Base-by-base conservation (phyloP, 2,329 filamentous ascomycete species). In the Aspergillus calidoustus region DNA sequence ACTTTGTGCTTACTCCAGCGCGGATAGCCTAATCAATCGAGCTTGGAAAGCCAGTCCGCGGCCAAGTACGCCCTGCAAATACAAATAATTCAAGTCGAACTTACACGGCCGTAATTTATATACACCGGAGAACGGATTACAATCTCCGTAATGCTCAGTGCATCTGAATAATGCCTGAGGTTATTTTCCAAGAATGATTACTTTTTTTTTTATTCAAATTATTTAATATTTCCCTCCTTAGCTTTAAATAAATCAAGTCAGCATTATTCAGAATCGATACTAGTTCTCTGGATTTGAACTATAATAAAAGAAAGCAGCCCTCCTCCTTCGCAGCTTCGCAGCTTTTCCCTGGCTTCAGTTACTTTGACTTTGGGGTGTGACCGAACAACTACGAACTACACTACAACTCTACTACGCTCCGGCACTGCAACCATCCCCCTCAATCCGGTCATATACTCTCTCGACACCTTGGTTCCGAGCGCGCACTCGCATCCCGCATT, bases 361-460 rank as follows among this genome's bases (percentile, higher is more conserved):
- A 43, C 38, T 55, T 50, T 48, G 23, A 50, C 41, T 57, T 43
- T 53, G 30, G 30, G 54, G 43, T 57, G 48, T 57, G 48, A 34
- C 59, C 54, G 48, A 61, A 52, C 43, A 57, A n/a, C 54, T 28
- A 15, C 53, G 31, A 43, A 41, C 22, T 51, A 41, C 25, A 28
- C 43, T 22, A 54, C 52, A 25, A 30, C 51, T 9, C n/a, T 46
- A 48, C 46, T 50, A 19, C 19, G 19, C 19, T 19, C 19, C 19
- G 19, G 38, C 55, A 54, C 44, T 64, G 62, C 58, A 64, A 64
- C 62, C 51, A 48, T 53, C 30, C 54, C 31, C 22, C 44, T 38
- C 58, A 60, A 43, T 59, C 48, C 56, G 57, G 51, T 54, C 58
- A 34, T 51, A 61, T 64, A 61, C 47, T 54, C 52, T 61, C 57